Conservation (phyloP, 2,329 filamentous ascomycete genomes). For the Microdochium nivale region DNA sequence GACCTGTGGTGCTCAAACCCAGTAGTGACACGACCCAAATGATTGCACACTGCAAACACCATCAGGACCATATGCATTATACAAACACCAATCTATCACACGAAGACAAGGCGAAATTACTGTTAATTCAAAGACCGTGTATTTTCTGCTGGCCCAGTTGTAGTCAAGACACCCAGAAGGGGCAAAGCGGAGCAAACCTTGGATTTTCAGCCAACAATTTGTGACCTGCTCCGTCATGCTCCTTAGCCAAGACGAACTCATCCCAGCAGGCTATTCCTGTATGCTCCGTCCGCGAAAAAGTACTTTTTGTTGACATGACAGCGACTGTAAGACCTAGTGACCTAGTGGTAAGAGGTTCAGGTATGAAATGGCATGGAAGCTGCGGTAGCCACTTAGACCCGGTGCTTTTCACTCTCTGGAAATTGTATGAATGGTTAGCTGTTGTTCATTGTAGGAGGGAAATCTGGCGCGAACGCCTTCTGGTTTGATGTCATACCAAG, state of each 20-base stretch:
- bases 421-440: constrained; percentile 7
- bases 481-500: constrained; percentile 56
- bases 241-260: neutral
- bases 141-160: neutral
- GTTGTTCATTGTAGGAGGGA: constrained; percentile 2
- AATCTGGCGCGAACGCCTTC: constrained; percentile 6
- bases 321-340: too few species aligned
- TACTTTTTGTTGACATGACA: too few species aligned
- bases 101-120: neutral
- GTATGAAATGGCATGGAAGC: too few species aligned
- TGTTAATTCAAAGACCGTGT: neutral
- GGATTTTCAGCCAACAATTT: neutral
- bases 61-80: too few species aligned
- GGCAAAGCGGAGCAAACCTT: neutral
- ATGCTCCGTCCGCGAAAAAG: too few species aligned
- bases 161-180: neutral
- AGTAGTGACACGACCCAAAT: too few species aligned
- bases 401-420: constrained; percentile 69
- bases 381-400: constrained; percentile 40
- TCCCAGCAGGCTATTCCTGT: neutral
- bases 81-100: too few species aligned
- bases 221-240: neutral
- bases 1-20: too few species aligned
- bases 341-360: too few species aligned
- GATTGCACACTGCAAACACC: too few species aligned